Percentiles rank a stretch among this genome's conserved stretches.
phyloP scores from a whole-genome alignment of 257 asterid species.

The Mitragyna speciosa region DNA sequence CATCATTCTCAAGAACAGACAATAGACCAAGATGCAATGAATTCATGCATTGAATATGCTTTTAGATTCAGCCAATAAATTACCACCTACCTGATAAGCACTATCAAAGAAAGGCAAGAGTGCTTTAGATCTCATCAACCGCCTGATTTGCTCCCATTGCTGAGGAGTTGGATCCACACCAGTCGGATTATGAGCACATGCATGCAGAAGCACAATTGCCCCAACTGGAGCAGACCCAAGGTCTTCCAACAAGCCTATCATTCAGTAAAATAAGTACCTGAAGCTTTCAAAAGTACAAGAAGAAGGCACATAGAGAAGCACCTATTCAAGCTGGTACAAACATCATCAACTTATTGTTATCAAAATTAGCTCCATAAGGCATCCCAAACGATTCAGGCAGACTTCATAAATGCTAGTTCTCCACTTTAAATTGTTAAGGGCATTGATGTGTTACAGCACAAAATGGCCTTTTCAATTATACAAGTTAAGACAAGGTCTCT shows the following conservation, averaged over 20 bases:
- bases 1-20: neutral
- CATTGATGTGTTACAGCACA: neutral
- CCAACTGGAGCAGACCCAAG: constrained; percentile 95
- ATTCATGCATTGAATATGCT: neutral
- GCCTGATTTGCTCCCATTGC: constrained; percentile 94
- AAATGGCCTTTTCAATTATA: neutral
- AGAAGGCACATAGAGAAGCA: neutral
- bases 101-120: constrained; percentile 96
- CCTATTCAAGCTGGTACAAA: neutral
- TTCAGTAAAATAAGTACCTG: constrained; percentile 16
- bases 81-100: constrained; percentile 79
- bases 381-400: neutral
- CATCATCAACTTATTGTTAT: neutral
- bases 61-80: neutral
- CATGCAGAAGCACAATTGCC: constrained; percentile 91
- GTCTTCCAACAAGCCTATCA: constrained; percentile 89
- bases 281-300: neutral
- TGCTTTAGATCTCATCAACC: constrained; percentile 75
- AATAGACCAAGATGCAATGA: neutral
- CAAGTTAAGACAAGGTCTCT: neutral
- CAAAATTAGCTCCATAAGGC: neutral
- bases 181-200: constrained; percentile 99
- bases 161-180: constrained; percentile 96
- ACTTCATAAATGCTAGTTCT: neutral
- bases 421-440: neutral